Evolutionary conservation across 31 red algal genomes (phyloP).

Genomic region (Asparagopsis taxiformis): DNA sequence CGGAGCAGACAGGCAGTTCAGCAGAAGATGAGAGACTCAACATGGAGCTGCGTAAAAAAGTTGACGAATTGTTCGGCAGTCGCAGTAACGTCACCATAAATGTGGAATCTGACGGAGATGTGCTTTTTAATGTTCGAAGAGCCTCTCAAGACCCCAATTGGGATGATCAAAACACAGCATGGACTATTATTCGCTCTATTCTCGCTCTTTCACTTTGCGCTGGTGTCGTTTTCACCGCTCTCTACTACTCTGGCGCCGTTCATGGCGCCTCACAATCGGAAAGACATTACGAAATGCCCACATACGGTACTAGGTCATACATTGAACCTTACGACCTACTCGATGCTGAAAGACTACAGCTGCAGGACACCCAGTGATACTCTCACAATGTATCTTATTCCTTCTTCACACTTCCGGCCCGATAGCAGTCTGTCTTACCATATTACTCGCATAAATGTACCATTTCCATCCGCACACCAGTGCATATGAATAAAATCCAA

Average conservation of each 20-base stretch:
- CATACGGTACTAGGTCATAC: conserved; percentile 48
- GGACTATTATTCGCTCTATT: conserved; percentile 51
- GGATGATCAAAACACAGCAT: conserved; percentile 1
- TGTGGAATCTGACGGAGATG: conserved; percentile 29
- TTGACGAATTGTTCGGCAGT: conserved; percentile 59
- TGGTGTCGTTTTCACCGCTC: conserved; percentile 47
- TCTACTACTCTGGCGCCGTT: conserved; percentile 69
- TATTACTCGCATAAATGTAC: no score
- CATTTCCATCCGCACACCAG: no score
- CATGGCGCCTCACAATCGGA: conserved; percentile 40
- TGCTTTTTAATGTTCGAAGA: conserved; percentile 44
- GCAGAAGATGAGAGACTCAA: conserved; percentile 53
- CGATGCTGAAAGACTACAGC: conserved; percentile 33
- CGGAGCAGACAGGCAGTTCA: conserved; percentile 15
- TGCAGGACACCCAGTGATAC: no score
- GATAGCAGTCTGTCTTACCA: no score
- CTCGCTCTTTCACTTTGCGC: conserved; percentile 42
- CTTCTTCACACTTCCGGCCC: no score
- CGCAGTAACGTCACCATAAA: conserved; percentile 61
- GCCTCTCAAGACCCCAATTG: no score
- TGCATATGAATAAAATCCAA: no score
- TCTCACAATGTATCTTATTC: no score
- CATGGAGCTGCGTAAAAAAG: conserved; percentile 51
- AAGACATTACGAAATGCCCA: conserved; percentile 64
- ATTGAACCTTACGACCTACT: conserved; percentile 60